Base-by-base conservation (phyloP, 2,329 filamentous ascomycete species). In the Arthrobotrys megalospora region DNA sequence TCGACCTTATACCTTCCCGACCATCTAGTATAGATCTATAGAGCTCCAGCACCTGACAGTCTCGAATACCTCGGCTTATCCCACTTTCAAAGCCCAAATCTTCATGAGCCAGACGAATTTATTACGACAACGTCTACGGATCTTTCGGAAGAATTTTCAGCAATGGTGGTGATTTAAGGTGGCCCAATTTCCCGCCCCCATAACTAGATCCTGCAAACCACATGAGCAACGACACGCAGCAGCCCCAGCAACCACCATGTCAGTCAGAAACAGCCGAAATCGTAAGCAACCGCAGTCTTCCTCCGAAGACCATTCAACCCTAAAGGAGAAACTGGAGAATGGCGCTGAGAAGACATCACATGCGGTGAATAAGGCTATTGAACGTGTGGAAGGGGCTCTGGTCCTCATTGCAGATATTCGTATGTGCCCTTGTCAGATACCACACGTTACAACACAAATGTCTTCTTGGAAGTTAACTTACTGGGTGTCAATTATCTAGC, bases 241-340 rank as follows among this genome's bases (percentile, higher is more conserved):
- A 53, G 24, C 2, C 24, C 24, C 24, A 28, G 24, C 24, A 28
- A 28, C 45, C 45, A 66, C 21, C 32, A 66, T 66, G 63, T 66
- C 62, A 24, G 34, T 28, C 36, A 47, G 63, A 66, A 36, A 6
- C 34, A 52, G 43, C 63, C 63, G 63, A n/a, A 66, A 66, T 43
- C 63, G 63, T 66, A 66, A 66, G 63, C 63, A 53, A 32, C 43
- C 62, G 36, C 62, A 41, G 43, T 38, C 36, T 38, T 50, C 62
- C 38, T n/a, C 62, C 38, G 21, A 16, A 53, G 32, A 53, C 47
- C 63, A 43, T 34, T 24, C 47, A 14, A 43, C n/a, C 6, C 21
- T 53, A 32, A 34, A 19, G 11, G 47, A 24, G 11, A 41, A 48
- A n/a, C 6, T 53, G 45, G 34, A 66, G 10, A 53, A 66, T 43